These are phyloP conservation scores for Candida albicans DNA, from an alignment of 1,139 yeast genomes.

Conservation along the genomic window DNA sequence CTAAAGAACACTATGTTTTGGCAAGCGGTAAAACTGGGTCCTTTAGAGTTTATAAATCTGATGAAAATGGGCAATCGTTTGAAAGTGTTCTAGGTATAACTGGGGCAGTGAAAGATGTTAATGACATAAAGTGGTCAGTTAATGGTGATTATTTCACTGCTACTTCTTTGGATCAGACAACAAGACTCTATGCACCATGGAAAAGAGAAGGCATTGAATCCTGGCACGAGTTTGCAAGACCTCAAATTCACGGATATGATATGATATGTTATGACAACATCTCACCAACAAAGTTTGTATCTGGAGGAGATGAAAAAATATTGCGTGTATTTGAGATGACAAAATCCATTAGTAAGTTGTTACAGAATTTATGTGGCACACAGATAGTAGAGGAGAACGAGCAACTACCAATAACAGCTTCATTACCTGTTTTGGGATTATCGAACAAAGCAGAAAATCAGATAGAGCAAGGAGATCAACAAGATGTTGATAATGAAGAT, in stretches of 20 bases:
- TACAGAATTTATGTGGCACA: slow-evolving; percentile 56
- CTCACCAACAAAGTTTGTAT: slow-evolving; percentile 64
- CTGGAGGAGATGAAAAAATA: slow-evolving; percentile 96
- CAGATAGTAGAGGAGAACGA: slow-evolving; percentile 22
- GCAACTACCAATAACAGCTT: slow-evolving; percentile 72
- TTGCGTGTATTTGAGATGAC: slow-evolving; percentile 90
- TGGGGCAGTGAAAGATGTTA: slow-evolving; percentile 74
- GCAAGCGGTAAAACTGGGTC: slow-evolving; percentile 93
- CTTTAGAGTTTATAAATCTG: slow-evolving; percentile 69
- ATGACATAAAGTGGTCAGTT: slow-evolving; percentile 78
- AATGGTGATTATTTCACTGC: slow-evolving; percentile 68
- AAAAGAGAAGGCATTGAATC: slow-evolving; percentile 31
- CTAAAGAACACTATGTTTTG: slow-evolving; percentile 51
- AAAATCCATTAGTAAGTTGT: slow-evolving; percentile 65
- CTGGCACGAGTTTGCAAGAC: slow-evolving; percentile 94
- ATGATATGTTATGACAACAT: slow-evolving; percentile 82
- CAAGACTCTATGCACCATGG: slow-evolving; percentile 78
- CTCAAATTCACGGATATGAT: slow-evolving; percentile 98
- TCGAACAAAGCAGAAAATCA: slow-evolving; percentile 82
- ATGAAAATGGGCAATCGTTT: slow-evolving; percentile 44
- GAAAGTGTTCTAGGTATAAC: slow-evolving; percentile 62
- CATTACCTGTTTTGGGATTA: slow-evolving; percentile 89
- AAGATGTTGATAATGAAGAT: slow-evolving; percentile 39
- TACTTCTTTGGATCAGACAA: slow-evolving; percentile 89
- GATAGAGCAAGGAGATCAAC: slow-evolving; percentile 41